These are phyloP conservation scores for Trichosporon sp. DNA, from an alignment of 1,284 basidiomycete species.

Conservation along the genomic window DNA sequence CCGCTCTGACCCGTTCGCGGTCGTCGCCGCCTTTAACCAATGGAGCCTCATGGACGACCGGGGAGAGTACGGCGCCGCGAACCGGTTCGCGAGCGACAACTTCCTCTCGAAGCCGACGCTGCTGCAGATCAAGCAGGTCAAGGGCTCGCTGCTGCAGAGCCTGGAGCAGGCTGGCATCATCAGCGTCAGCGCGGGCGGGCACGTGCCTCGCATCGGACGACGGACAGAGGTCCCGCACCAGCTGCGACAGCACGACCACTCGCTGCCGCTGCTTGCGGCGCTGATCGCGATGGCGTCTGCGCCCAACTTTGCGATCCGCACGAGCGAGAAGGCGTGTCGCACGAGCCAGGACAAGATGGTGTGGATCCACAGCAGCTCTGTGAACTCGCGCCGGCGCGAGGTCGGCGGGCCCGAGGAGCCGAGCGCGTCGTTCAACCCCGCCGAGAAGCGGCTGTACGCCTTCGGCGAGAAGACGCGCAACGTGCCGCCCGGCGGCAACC, in stretches of 20 bases:
- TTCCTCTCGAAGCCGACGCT: slow-evolving; percentile 83
- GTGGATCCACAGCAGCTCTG: slow-evolving; percentile 75
- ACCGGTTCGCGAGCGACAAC: slow-evolving; percentile 77
- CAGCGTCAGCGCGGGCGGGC: slow-evolving; percentile 66
- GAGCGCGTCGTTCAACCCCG: slow-evolving; percentile 48
- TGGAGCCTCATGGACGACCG: slow-evolving; percentile 71
- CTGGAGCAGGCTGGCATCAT: slow-evolving; percentile 78
- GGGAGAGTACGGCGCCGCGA: slow-evolving; percentile 62
- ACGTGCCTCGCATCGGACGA: slow-evolving; percentile 26
- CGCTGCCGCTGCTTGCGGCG: slow-evolving; percentile 74
- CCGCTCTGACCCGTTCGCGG: slow-evolving; percentile 79
- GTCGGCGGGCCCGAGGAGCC: slow-evolving; percentile 52
- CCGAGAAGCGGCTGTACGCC: slow-evolving; percentile 75
- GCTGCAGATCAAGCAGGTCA: slow-evolving; percentile 77
- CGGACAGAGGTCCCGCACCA: slow-evolving; percentile 57
- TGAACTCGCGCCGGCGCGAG: slow-evolving; percentile 71
- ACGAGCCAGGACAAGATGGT: slow-evolving; percentile 72
- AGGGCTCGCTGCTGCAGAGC: slow-evolving; percentile 71
- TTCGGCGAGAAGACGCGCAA: slow-evolving; percentile 83
- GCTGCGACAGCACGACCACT: slow-evolving; percentile 70
- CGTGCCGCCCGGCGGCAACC: slow-evolving; percentile 38
- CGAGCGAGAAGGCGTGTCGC: slow-evolving; percentile 66
- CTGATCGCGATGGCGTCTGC: slow-evolving; percentile 81
- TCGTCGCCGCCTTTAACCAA: slow-evolving; percentile 72
- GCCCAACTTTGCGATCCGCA: slow-evolving; percentile 88